Percentiles rank a stretch among this genome's conserved stretches.
phyloP scores from a whole-genome alignment of 352 stramenopile genomes.

The Hyaloperonospora arabidopsidis region DNA sequence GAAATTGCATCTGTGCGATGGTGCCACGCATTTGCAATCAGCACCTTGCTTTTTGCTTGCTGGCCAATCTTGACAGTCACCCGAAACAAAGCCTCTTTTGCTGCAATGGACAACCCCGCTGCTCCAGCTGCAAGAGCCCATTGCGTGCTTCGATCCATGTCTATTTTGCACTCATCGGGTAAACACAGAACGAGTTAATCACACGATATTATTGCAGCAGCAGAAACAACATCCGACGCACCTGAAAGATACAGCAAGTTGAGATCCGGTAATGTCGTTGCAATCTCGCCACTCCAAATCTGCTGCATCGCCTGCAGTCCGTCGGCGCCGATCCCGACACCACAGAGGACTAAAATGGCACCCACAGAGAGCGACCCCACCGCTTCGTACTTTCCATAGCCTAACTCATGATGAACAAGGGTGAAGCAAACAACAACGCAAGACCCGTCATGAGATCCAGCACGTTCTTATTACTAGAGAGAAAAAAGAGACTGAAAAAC shows the following conservation, averaged over 20 bases:
- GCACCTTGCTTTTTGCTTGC: constrained; percentile 88
- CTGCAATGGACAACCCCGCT: constrained; percentile 84
- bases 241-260: constrained; percentile 43
- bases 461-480: neutral
- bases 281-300: constrained; percentile 37
- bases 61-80: constrained; percentile 90
- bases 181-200: neutral
- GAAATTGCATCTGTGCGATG: constrained; percentile 87
- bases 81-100: constrained; percentile 92
- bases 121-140: constrained; percentile 75
- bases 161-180: constrained; percentile 14
- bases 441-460: neutral
- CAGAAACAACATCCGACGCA: constrained; percentile 2
- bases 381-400: constrained; percentile 87
- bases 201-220: neutral
- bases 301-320: constrained; percentile 66
- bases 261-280: constrained; percentile 27
- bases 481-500: too few species aligned
- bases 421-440: neutral
- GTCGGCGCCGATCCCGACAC: constrained; percentile 61
- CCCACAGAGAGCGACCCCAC: constrained; percentile 83
- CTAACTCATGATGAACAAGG: constrained; percentile 10
- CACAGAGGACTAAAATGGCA: constrained; percentile 71
- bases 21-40: constrained; percentile 98
- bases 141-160: constrained; percentile 46